A percentile compares a stretch with the other conserved stretches of the same genome.
Conservation (phyloP, 345 rosid genomes). For the Linum lewisii region DNA sequence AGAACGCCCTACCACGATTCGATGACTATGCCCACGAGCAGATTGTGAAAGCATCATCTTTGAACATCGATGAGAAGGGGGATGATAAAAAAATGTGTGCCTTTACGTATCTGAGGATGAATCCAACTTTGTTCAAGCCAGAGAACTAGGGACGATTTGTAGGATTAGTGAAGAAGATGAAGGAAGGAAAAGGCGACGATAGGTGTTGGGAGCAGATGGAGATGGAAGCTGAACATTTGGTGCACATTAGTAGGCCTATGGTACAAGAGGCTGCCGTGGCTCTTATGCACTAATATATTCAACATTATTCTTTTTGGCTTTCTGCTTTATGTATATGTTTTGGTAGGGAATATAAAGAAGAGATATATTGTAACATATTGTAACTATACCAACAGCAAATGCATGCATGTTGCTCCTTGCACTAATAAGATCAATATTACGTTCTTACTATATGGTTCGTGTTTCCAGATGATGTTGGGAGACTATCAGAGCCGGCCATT, state of each 20-base stretch:
- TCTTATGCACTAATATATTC: not conserved
- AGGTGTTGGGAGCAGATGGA: slow-evolving; percentile 76
- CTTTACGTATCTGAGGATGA: slow-evolving; percentile 94
- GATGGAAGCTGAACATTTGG: slow-evolving; percentile 83
- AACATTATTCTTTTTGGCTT: too few relatives aligned
- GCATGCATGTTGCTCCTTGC: too few relatives aligned
- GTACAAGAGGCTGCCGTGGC: slow-evolving; percentile 75
- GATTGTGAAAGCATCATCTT: slow-evolving; percentile 52
- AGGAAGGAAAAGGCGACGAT: slow-evolving; percentile 48
- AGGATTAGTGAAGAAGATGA: slow-evolving; percentile 84
- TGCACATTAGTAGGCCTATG: slow-evolving; percentile 55
- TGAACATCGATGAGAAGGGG: slow-evolving; percentile 34
- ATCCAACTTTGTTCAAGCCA: slow-evolving; percentile 54
- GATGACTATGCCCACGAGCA: slow-evolving; percentile 73
- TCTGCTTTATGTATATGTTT: too few relatives aligned
- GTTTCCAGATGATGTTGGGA: too few relatives aligned
- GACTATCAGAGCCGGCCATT: too few relatives aligned
- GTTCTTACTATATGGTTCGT: too few relatives aligned
- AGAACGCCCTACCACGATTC: slow-evolving; percentile 78
- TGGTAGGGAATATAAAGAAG: too few relatives aligned
- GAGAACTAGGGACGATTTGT: slow-evolving; percentile 89
- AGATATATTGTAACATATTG: too few relatives aligned
- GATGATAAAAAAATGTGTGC: slow-evolving; percentile 71
- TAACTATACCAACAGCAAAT: too few relatives aligned
- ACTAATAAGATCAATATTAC: too few relatives aligned